Evolutionary conservation across 306 rosid genomes (phyloP).

Genomic region (Corylus avellana): DNA sequence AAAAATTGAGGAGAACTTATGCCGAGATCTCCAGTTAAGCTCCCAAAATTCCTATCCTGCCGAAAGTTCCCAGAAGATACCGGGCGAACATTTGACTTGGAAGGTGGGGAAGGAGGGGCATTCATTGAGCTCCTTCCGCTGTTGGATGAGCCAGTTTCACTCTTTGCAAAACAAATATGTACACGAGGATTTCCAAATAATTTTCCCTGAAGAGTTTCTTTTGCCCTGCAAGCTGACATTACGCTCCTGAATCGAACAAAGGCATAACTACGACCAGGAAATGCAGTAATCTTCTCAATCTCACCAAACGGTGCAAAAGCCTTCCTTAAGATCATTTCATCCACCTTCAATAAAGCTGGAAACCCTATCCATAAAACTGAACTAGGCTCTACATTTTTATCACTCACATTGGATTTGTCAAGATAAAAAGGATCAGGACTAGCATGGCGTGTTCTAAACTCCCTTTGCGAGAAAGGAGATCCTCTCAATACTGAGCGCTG

Average conservation of each 20-base stretch:
- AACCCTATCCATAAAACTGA: constrained; percentile 96
- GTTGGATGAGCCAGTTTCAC: constrained; percentile 70
- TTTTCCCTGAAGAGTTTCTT: constrained; percentile 78
- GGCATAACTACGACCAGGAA: constrained; percentile 95
- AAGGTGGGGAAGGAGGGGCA: constrained; percentile 59
- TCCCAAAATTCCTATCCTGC: constrained; percentile 45
- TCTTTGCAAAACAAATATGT: constrained; percentile 93
- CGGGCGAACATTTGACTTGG: constrained; percentile 45
- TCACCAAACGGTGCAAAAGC: constrained; percentile 92
- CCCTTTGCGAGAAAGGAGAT: constrained; percentile 66
- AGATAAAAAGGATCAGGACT: constrained; percentile 65
- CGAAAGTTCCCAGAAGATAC: constrained; percentile 54
- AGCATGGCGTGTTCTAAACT: constrained; percentile 53
- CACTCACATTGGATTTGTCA: constrained; percentile 64
- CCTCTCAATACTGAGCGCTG: constrained; percentile 54
- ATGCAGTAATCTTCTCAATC: constrained; percentile 82
- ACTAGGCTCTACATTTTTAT: constrained; percentile 86
- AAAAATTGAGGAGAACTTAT: constrained; percentile 53
- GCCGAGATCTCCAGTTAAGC: constrained; percentile 47
- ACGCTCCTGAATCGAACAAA: constrained; percentile 77
- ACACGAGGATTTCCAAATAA: constrained; percentile 94
- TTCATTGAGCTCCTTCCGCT: constrained; percentile 64
- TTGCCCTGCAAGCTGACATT: constrained; percentile 74
- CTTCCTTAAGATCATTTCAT: constrained; percentile 67
- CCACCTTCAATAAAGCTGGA: constrained; percentile 83